phyloP scores from a whole-genome alignment of 352 stramenopile genomes.

The Phytophthora niederhauseri region DNA sequence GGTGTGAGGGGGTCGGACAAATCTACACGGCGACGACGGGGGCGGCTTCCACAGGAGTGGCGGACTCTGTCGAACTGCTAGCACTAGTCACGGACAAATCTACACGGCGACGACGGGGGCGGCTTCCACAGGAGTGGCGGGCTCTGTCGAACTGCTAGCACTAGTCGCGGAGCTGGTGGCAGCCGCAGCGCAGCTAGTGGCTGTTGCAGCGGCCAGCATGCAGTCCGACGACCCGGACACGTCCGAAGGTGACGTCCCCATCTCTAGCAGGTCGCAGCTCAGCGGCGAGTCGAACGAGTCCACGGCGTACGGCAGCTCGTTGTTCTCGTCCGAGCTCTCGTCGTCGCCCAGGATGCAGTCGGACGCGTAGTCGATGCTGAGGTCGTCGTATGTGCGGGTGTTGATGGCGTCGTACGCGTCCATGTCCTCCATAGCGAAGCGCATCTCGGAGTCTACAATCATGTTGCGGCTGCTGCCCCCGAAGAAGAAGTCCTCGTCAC shows the following conservation, averaged over 20 bases:
- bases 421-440: constrained; percentile 78
- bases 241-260: constrained; percentile 75
- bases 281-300: constrained; percentile 64
- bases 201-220: constrained; percentile 48
- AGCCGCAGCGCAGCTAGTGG: constrained; percentile 25
- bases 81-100: constrained; percentile 7
- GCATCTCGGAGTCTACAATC: constrained; percentile 56
- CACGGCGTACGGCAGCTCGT: constrained; percentile 66
- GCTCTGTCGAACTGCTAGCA: constrained; percentile 25
- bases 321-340: constrained; percentile 52
- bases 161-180: constrained; percentile 9
- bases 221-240: constrained; percentile 54
- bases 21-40: constrained; percentile 35
- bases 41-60: constrained; percentile 20
- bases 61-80: constrained; percentile 23
- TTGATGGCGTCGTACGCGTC: constrained; percentile 69
- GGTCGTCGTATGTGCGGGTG: constrained; percentile 61
- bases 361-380: constrained; percentile 66
- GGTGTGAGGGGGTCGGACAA: constrained; percentile 16
- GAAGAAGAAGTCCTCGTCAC: constrained; percentile 65
- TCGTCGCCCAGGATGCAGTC: constrained; percentile 77
- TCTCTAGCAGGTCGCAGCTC: constrained; percentile 54
- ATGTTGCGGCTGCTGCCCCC: constrained; percentile 43
- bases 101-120: constrained; percentile 35
- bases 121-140: constrained; percentile 19